A percentile compares a stretch with the other conserved stretches of the same genome.
phyloP scores from a whole-genome alignment of 2,329 filamentous ascomycete species.

The Sarocladiaceae sp. region DNA sequence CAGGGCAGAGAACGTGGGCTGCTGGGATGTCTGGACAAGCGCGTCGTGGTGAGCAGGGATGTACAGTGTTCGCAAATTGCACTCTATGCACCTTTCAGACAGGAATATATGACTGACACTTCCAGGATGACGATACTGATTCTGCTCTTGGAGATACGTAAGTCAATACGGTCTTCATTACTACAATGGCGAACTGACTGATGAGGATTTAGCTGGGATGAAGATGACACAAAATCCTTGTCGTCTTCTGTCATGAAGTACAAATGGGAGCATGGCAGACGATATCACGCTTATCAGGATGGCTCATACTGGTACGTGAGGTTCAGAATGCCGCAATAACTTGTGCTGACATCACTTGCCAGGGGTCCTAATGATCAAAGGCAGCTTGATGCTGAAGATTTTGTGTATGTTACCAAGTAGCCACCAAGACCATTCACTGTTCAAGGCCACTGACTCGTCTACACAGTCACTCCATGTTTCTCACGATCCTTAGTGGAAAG shows the following conservation, averaged over 20 bases:
- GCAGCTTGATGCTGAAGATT: slow-evolving; percentile 23
- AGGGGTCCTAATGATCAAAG: slow-evolving; percentile 24
- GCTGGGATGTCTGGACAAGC: neutral
- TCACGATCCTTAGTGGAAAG: slow-evolving; percentile 24
- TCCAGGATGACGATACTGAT: slow-evolving; percentile 2
- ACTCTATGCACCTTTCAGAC: no score
- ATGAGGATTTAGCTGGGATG: neutral
- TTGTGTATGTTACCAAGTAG: slow-evolving; percentile 16
- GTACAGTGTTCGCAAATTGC: neutral
- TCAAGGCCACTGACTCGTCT: neutral
- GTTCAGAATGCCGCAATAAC: neutral
- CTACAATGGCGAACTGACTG: neutral
- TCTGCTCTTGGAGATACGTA: slow-evolving; percentile 1
- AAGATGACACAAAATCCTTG: slow-evolving; percentile 23
- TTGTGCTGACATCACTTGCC: neutral
- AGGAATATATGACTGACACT: neutral
- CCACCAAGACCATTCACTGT: neutral
- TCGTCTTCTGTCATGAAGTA: slow-evolving; percentile 40
- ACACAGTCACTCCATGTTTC: slow-evolving; percentile 21
- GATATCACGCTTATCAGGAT: slow-evolving; percentile 43
- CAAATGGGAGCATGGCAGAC: slow-evolving; percentile 41
- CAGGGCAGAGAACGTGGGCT: neutral
- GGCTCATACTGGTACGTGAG: slow-evolving; percentile 28
- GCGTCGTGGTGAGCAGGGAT: neutral
- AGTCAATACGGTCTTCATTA: neutral